Evolutionary conservation across 345 rosid species (phyloP).

Genomic region (Gossypium bickii): DNA sequence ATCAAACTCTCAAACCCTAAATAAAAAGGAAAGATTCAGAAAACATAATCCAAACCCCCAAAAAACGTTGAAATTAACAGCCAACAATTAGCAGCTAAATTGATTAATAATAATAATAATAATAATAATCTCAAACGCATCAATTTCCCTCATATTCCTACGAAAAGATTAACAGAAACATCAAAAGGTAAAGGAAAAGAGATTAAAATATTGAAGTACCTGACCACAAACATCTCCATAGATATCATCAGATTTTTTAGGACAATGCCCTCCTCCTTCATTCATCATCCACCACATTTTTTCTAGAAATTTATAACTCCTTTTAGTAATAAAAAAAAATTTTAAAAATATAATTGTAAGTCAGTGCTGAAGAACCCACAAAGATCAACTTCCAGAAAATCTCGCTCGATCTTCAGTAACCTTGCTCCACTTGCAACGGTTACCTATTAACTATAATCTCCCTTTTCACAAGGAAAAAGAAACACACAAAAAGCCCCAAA

Average conservation of each 20-base stretch:
- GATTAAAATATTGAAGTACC: conserved; percentile 34
- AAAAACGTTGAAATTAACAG: not conserved
- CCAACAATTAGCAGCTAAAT: not conserved
- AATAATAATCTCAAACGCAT: not conserved
- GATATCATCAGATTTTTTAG: conserved; percentile 87
- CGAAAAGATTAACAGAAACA: not conserved
- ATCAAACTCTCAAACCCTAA: not conserved
- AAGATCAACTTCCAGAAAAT: not conserved
- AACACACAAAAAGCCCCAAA: not conserved
- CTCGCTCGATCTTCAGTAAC: conserved; percentile 12
- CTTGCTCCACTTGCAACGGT: not conserved
- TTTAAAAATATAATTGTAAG: too few species aligned
- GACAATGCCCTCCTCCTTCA: conserved; percentile 82
- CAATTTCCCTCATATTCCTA: conserved; percentile 11
- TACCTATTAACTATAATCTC: not conserved
- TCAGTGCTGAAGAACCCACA: not conserved
- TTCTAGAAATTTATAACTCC: not conserved
- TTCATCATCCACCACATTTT: conserved; percentile 97
- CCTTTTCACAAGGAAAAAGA: not conserved
- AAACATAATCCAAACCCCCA: not conserved
- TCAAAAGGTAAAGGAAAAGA: not conserved
- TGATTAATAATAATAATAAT: not conserved
- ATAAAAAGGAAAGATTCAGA: not conserved
- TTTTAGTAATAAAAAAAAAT: not conserved
- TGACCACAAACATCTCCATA: conserved; percentile 88